Base-by-base conservation (phyloP, 2,329 filamentous ascomycete genomes). In the Xylaria hypoxylon region DNA sequence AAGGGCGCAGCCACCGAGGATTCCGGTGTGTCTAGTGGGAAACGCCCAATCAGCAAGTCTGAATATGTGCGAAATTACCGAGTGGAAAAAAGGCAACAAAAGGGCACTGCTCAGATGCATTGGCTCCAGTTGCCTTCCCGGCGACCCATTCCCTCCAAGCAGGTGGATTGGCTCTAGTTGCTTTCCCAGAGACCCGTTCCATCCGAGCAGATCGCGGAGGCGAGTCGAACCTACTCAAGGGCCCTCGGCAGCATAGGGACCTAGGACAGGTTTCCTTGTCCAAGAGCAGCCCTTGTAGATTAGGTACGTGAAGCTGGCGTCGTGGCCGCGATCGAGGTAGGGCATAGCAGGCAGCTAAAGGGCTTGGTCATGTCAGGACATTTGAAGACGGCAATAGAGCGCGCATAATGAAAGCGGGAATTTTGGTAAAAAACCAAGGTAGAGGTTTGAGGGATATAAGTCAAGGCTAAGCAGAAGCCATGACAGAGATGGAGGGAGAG, bases 71-170 rank as follows among this genome's bases (percentile, higher is more conserved):
- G 28, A 42, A 33, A 38, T 17, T 38, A n/a, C 17, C 15, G 55
- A 45, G 28, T 62, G 52, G 22, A 58, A 53, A 62, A 62, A 62
- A 66, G 64, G 64, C 64, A 59, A n/a, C 38, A 17, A 53, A 62
- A 66, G 64, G 64, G 51, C 51, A 47, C 11, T 56, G 48, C 19
- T 38, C 15, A 48, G 22, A 62, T 31, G 52, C 44, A 62, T 31
- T 40, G 35, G 50, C 33, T 47, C 28, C 28, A 22, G 64, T 62
- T 66, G 64, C 59, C 59, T 66, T 55, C 38, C 48, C 52, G 35
- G 51, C 59, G 64, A 42, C 28, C 33, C 42, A 52, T 63, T 19
- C 45, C 45, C 47, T 24, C 31, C 56, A n/a, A 22, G 35, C 3
- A 15, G 35, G 33, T 31, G 45, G 19, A 57, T 31, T 28, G 44